Percentiles rank a stretch among this genome's conserved stretches.
Conservation (phyloP, 371 early-diverging fungal species). For the Blakeslea trispora region DNA sequence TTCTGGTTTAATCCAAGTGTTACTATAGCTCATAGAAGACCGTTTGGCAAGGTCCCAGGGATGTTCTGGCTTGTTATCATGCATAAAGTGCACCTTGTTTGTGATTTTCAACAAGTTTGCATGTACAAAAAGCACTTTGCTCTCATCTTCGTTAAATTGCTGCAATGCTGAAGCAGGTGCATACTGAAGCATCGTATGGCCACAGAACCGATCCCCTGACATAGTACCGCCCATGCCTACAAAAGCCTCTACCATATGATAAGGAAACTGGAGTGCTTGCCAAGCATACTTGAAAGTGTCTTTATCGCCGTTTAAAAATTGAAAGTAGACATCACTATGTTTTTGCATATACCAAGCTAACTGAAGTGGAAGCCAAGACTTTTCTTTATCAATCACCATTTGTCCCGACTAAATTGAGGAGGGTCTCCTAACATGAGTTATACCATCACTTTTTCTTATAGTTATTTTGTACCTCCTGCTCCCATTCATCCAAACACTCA, state of each 20-base stretch:
- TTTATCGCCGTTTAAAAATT: constrained; percentile 50
- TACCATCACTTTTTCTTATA: not conserved
- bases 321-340: constrained; percentile 43
- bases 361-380: constrained; percentile 43
- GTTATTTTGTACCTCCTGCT: constrained; percentile 42
- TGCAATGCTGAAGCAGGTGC: constrained; percentile 3
- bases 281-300: constrained; percentile 53
- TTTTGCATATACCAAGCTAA: constrained; percentile 49
- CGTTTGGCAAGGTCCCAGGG: constrained; percentile 43
- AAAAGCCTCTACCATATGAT: constrained; percentile 39
- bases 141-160: constrained; percentile 13
- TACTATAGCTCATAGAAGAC: constrained; percentile 26
- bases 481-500: constrained; percentile 46
- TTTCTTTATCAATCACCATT: constrained; percentile 44
- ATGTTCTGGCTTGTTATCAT: constrained; percentile 19
- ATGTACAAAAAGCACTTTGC: constrained; percentile 39
- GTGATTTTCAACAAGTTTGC: constrained; percentile 48
- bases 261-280: constrained; percentile 40
- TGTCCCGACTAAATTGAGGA: constrained; percentile 56
- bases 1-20: constrained; percentile 34
- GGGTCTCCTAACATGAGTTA: too few species aligned
- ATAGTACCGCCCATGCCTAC: constrained; percentile 47
- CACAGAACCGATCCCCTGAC: constrained; percentile 37
- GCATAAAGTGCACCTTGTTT: constrained; percentile 31
- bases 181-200: constrained; percentile 51